phyloP scores from a whole-genome alignment of 768 basidiomycete species.

The Kwoniella heveanensis region DNA sequence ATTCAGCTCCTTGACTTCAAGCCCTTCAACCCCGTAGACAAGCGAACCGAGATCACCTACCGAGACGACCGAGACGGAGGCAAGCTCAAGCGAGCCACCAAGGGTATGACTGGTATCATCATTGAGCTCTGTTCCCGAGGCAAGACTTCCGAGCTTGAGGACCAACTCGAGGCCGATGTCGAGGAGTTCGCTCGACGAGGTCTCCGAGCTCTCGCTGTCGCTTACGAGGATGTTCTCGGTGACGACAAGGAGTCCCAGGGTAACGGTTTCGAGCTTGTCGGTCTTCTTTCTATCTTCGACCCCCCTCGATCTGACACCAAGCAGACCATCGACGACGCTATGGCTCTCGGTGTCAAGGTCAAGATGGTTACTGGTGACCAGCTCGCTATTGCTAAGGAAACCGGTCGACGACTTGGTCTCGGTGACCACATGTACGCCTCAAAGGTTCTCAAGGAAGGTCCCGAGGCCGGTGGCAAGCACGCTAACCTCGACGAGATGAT shows the following conservation, averaged over 20 bases:
- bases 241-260: constrained; percentile 82
- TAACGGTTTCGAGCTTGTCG: constrained; percentile 95
- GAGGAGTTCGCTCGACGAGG: constrained; percentile 95
- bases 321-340: constrained; percentile 96
- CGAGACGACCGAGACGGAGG: constrained; percentile 82
- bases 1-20: constrained; percentile 98
- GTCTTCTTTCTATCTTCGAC: constrained; percentile 95
- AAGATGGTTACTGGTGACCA: constrained; percentile 99
- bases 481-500: constrained; percentile 92
- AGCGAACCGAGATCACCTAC: constrained; percentile 98
- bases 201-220: constrained; percentile 95
- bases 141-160: constrained; percentile 91
- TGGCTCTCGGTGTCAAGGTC: constrained; percentile 92
- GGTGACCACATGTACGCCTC: constrained; percentile 99
- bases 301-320: constrained; percentile 98
- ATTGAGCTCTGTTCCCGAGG: constrained; percentile 96
- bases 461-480: constrained; percentile 81
- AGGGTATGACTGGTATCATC: constrained; percentile 99
- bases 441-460: constrained; percentile 98
- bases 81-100: constrained; percentile 96
- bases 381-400: constrained; percentile 99
- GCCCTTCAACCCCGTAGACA: constrained; percentile 99
- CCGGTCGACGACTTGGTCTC: constrained; percentile 93
- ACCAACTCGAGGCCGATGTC: constrained; percentile 87
- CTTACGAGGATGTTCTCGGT: constrained; percentile 87